Conservation (phyloP, 2,329 filamentous ascomycete species). For the Xylaria sp. region DNA sequence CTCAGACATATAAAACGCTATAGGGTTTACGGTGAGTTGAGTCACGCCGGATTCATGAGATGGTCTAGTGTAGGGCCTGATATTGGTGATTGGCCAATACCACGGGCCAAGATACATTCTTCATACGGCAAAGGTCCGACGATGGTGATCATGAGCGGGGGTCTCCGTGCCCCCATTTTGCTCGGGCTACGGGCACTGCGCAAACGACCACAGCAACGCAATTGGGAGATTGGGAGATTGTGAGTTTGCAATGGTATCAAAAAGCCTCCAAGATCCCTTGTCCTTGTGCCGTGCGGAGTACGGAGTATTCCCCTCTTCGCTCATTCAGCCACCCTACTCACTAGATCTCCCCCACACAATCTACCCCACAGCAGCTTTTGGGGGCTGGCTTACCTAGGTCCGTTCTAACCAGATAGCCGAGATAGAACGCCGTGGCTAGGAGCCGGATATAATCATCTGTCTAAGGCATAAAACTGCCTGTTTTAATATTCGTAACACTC, state of each 20-base stretch:
- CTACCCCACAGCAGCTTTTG: constrained; percentile 31
- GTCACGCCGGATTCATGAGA: constrained; percentile 23
- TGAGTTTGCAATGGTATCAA: not conserved
- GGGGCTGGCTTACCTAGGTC: not conserved
- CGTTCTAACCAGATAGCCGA: constrained; percentile 21
- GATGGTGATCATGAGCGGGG: not conserved
- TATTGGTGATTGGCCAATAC: constrained; percentile 19
- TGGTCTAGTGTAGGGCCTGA: not conserved
- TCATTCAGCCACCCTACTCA: constrained; percentile 12
- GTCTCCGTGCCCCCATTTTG: not conserved
- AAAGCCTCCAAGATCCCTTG: not conserved
- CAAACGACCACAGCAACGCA: too few species aligned
- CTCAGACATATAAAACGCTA: not conserved
- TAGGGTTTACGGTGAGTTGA: constrained; percentile 21
- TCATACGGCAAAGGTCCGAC: not conserved
- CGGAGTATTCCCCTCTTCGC: constrained; percentile 23
- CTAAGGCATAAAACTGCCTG: not conserved
- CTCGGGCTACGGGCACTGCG: too few species aligned
- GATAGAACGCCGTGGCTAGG: constrained; percentile 19
- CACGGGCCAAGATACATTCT: not conserved
- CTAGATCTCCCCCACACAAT: constrained; percentile 17
- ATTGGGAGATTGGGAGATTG: not conserved
- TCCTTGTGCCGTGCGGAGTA: constrained; percentile 25
- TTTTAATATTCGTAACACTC: not conserved
- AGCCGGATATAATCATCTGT: not conserved